Conservation (phyloP, 306 rosid genomes). For the Quercus engelmannii region DNA sequence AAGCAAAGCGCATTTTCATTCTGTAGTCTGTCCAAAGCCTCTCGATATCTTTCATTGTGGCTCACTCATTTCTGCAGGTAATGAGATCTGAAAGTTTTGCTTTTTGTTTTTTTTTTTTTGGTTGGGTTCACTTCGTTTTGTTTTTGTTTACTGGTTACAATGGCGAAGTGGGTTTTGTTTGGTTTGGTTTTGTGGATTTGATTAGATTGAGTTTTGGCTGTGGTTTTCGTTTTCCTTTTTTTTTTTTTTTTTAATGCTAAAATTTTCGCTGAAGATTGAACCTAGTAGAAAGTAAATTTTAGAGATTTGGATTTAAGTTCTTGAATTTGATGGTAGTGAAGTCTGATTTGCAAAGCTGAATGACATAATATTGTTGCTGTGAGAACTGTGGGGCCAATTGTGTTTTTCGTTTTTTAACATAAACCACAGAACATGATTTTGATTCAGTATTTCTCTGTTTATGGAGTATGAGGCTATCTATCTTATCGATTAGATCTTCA, state of each 20-base stretch:
- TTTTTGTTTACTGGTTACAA: too few species aligned
- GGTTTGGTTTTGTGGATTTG: too few species aligned
- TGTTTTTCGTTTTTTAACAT: too few species aligned
- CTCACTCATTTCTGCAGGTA: background rate
- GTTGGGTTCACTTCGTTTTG: too few species aligned
- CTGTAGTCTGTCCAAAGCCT: too few species aligned
- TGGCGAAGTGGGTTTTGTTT: too few species aligned
- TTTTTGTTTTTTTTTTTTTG: background rate
- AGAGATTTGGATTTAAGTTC: background rate
- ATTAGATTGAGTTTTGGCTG: too few species aligned
- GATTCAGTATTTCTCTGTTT: background rate
- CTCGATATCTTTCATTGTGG: background rate
- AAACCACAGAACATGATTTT: too few species aligned
- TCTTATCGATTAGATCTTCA: background rate
- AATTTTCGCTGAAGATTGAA: too few species aligned
- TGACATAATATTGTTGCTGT: background rate
- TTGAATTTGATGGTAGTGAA: background rate
- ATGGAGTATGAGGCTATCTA: background rate
- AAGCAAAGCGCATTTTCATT: background rate
- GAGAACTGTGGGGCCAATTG: too few species aligned
- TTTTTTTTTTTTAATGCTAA: too few species aligned
- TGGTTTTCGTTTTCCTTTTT: too few species aligned
- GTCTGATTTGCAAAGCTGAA: background rate
- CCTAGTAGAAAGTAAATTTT: background rate
- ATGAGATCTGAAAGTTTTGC: background rate